Evolutionary conservation across 805 yeast species (phyloP), one percentile per base, ranked within the genome.

Genomic region (Candida sphagnicola): DNA sequence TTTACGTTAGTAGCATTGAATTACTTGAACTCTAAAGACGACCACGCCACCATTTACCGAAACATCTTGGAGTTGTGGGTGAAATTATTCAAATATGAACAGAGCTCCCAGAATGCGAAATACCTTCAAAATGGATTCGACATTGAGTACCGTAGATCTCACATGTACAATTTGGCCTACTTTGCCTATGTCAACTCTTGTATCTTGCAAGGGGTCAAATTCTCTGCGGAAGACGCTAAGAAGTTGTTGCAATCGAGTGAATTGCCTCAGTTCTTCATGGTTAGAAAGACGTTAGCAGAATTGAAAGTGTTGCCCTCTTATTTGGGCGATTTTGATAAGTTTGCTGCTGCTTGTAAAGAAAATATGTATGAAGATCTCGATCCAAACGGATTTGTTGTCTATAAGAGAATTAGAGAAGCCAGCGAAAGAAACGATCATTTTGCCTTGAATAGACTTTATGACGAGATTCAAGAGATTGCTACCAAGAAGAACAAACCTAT

Each of bases 151-250:
- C 31, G 34, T 10, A 17, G 37, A 6, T 26, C 31, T 19, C 39
- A 48, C 32, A 18, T 51, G 12, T 23, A 30, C 23, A 57, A 58
- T 46, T 40, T 67, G 42, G 62, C 56, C 4, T 64, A 55, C 49
- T 68, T 58, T 41, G 58, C 69, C 11, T 65, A 57, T 39, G 60
- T 57, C 24, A 57, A 58, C 40, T 52, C 57, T 11, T 59, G 66
- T 39, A 34, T 54, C 19, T 41, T 46, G 4, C 54, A 56, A 12
- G 53, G 48, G 12, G 47, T 47, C 16, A 46, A 50, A 24, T 54
- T 53, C 44, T 51, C 50, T 29, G 37, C 51, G 18, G 41, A 47
- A 12, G 57, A 63, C 33, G 58, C 60, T 16, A 35, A 36, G 28
- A 58, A 53, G 40, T 48, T 66, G 26, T 49, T 62, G 41, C 62